phyloP scores from a whole-genome alignment of 768 basidiomycete genomes.

The Cubamyces lactineus region DNA sequence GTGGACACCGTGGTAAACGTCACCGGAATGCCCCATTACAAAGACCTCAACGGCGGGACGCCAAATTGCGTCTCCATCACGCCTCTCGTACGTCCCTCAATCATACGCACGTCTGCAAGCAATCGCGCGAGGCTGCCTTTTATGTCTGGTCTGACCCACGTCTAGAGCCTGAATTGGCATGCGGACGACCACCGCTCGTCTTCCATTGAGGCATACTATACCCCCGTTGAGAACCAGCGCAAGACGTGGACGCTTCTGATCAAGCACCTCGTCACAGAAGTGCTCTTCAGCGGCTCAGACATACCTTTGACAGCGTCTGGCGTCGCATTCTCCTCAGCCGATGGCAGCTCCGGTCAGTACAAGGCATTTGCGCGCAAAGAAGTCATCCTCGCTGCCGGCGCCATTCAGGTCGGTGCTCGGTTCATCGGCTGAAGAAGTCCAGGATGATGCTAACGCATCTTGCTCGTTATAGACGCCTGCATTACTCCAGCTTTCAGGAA shows the following conservation, averaged over 20 bases:
- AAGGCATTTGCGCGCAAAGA: slow-evolving; percentile 49
- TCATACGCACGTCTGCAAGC: too few relatives aligned
- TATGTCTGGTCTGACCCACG: too few relatives aligned
- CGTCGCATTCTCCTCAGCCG: slow-evolving; percentile 49
- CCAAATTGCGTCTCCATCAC: slow-evolving; percentile 61
- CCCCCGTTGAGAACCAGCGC: slow-evolving; percentile 51
- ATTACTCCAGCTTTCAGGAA: slow-evolving; percentile 56
- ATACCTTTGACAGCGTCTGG: slow-evolving; percentile 48
- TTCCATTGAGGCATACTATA: slow-evolving; percentile 56
- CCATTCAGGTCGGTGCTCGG: slow-evolving; percentile 35
- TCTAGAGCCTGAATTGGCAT: slow-evolving; percentile 41
- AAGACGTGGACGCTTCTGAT: slow-evolving; percentile 54
- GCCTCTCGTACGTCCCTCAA: slow-evolving; percentile 44
- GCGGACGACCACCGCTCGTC: slow-evolving; percentile 51
- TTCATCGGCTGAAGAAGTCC: background rate
- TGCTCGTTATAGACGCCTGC: slow-evolving; percentile 36
- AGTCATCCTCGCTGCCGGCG: slow-evolving; percentile 58
- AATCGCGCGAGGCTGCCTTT: too few relatives aligned
- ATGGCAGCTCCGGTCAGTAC: slow-evolving; percentile 37
- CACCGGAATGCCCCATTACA: slow-evolving; percentile 50
- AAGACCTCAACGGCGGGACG: slow-evolving; percentile 58
- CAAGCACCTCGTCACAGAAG: slow-evolving; percentile 46
- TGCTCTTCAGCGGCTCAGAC: slow-evolving; percentile 39
- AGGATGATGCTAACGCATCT: background rate
- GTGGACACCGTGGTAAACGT: slow-evolving; percentile 48